Base-by-base conservation (phyloP, 148 eudicot genomes). In the Bassia scoparia region DNA sequence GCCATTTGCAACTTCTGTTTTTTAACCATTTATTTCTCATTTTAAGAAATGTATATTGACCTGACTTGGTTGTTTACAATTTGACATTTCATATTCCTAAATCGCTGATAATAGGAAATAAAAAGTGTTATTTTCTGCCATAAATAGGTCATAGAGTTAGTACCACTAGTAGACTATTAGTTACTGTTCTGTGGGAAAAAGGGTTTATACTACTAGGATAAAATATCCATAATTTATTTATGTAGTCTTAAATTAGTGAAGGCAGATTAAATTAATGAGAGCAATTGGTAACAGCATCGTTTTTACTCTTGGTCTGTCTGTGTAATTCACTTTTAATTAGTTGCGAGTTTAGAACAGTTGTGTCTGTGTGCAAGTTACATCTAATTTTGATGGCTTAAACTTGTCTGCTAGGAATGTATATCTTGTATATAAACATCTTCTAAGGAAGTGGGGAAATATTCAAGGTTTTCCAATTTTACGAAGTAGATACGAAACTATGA, bases 401-500 rank as follows among this genome's bases (percentile, higher is more conserved):
- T n/a, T 67, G 63, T 24, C n/a, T 76, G 76, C 78, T n/a, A 95
- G 99, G 97, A 74, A 80, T 85, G 76, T 84, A 95, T 74, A 48
- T 91, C n/a, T n/a, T n/a, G n/a, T 89, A 61, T n/a, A 90, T 95
- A n/a, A 86, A 91, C 96, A 56, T 88, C 97, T 54, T 71, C 87
- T 75, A 81, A 84, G 79, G 93, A 91, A 86, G 94, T 91, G 66
- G 99, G 99, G 70, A 85, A 74, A 67, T 91, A 88, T 83, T n/a
- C 90, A 86, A 75, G 97, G 94, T 74, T 89, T 87, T 75, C 99
- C 99, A 70, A 74, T 95, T 74, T n/a, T 86, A 50, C 81, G 81
- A n/a, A 26, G 94, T 88, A 48, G n/a, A n/a, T n/a, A n/a, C n/a
- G 81, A 83, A 83, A 88, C 96, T 70, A 86, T 95, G 96, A 89